phyloP scores from a whole-genome alignment of 2,329 filamentous ascomycete genomes.

The Penicillium sp. region DNA sequence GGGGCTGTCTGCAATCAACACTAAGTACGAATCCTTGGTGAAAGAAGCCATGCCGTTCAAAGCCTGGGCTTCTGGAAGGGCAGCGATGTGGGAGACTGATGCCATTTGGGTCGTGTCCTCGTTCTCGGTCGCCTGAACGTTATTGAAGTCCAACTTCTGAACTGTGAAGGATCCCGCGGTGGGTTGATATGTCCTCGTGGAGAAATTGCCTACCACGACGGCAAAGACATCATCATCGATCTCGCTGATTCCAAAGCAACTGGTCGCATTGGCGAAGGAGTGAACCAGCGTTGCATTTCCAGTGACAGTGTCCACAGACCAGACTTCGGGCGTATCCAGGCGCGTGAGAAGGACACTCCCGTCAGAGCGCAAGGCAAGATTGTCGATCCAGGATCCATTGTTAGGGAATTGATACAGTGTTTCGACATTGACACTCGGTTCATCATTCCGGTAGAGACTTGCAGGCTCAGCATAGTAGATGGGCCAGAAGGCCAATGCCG shows the following conservation, averaged over 20 bases:
- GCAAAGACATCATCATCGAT: constrained; percentile 34
- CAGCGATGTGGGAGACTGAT: constrained; percentile 23
- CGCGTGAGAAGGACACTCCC: constrained; percentile 32
- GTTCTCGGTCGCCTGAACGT: background rate
- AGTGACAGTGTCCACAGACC: constrained; percentile 27
- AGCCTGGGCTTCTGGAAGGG: constrained; percentile 27
- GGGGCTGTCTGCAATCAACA: constrained; percentile 32
- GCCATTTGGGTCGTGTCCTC: constrained; percentile 5
- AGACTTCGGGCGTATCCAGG: constrained; percentile 32
- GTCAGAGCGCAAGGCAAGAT: constrained; percentile 28
- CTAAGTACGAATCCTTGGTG: constrained; percentile 24
- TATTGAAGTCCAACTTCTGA: constrained; percentile 29
- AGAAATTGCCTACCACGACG: constrained; percentile 32
- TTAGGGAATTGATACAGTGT: constrained; percentile 33
- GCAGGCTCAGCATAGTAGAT: background rate
- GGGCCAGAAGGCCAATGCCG: constrained; percentile 20
- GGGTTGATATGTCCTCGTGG: constrained; percentile 27
- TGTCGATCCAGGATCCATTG: constrained; percentile 35
- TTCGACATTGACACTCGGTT: constrained; percentile 27
- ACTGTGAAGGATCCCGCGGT: constrained; percentile 28
- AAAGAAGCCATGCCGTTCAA: constrained; percentile 32
- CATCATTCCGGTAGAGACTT: constrained; percentile 17
- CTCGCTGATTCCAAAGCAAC: constrained; percentile 34
- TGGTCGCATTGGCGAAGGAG: constrained; percentile 30
- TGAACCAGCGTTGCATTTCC: constrained; percentile 29